These are phyloP conservation scores for Cryoendolithus antarcticus DNA, from an alignment of 2,329 filamentous ascomycete species.

Conservation along the genomic window DNA sequence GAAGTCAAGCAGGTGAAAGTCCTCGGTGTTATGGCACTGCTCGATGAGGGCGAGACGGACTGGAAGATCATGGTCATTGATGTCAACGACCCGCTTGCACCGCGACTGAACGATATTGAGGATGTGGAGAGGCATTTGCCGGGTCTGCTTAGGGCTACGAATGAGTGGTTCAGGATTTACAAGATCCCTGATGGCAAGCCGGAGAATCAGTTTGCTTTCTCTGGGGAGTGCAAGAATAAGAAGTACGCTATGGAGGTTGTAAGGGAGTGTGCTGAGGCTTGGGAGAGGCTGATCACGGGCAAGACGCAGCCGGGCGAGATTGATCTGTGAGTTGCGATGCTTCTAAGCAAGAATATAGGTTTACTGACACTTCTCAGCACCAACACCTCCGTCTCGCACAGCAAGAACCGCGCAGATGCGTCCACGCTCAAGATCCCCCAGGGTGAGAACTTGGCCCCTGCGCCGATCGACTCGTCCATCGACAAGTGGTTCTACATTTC, in stretches of 20 bases:
- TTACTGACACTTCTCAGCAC: conserved; percentile 41
- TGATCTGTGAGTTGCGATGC: conserved; percentile 54
- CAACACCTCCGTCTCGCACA: conserved; percentile 68
- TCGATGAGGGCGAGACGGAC: conserved; percentile 99
- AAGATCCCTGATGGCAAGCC: conserved; percentile 99
- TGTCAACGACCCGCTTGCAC: conserved; percentile 87
- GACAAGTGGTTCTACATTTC: conserved; percentile 99
- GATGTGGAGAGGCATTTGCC: conserved; percentile 98
- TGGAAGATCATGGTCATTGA: conserved; percentile 99
- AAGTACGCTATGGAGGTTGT: conserved; percentile 95
- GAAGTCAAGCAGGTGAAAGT: conserved; percentile 99
- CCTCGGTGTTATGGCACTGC: conserved; percentile 95
- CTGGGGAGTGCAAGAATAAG: conserved; percentile 99
- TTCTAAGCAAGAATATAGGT: background rate
- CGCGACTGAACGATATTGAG: conserved; percentile 97
- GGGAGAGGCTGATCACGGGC: conserved; percentile 90
- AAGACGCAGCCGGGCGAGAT: conserved; percentile 69
- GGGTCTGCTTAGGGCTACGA: conserved; percentile 90
- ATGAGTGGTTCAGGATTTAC: conserved; percentile 99
- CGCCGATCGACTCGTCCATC: conserved; percentile 87
- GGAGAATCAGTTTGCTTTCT: conserved; percentile 99
- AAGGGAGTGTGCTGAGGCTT: conserved; percentile 90
- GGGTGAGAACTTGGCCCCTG: conserved; percentile 68
- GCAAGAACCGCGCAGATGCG: conserved; percentile 56
- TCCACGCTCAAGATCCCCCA: conserved; percentile 64